phyloP scores from a whole-genome alignment of 352 stramenopile species.

The Globisporangium echinulatum region DNA sequence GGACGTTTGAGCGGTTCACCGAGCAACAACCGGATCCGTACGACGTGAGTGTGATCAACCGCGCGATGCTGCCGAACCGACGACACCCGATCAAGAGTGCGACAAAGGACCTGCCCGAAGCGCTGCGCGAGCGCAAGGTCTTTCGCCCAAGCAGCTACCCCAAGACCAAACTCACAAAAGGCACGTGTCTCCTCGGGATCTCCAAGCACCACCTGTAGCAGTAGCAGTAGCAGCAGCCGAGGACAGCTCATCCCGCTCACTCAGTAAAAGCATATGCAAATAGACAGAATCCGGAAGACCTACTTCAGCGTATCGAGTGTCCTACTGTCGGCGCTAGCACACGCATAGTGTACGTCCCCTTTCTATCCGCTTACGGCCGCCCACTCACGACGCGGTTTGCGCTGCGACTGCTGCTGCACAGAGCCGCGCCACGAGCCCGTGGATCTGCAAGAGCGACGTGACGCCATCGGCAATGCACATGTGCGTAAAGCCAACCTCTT shows the following conservation, averaged over 20 bases:
- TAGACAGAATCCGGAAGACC: too few species aligned
- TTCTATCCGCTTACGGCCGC: too few species aligned
- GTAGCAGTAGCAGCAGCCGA: constrained; percentile 1
- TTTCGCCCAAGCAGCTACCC: constrained; percentile 58
- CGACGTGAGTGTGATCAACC: constrained; percentile 65
- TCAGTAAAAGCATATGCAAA: too few species aligned
- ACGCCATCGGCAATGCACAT: constrained; percentile 95
- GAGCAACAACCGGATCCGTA: constrained; percentile 60
- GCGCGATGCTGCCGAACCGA: constrained; percentile 63
- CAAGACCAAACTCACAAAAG: constrained; percentile 69
- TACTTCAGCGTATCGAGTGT: too few species aligned
- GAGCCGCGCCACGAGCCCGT: constrained; percentile 87
- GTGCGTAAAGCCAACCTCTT: constrained; percentile 86
- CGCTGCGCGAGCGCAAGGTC: constrained; percentile 59
- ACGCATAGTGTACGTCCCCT: too few species aligned
- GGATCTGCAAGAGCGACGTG: constrained; percentile 90
- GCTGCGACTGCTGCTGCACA: constrained; percentile 31
- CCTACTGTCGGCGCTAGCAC: too few species aligned
- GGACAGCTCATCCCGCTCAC: not conserved
- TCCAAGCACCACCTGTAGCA: constrained; percentile 71
- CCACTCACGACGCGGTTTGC: constrained; percentile 11
- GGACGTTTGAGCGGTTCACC: constrained; percentile 64
- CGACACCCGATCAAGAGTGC: constrained; percentile 65
- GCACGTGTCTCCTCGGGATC: constrained; percentile 70
- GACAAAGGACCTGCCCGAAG: constrained; percentile 45